Conservation (phyloP, 176 grass and related monocot species). For the Eleusine indica region DNA sequence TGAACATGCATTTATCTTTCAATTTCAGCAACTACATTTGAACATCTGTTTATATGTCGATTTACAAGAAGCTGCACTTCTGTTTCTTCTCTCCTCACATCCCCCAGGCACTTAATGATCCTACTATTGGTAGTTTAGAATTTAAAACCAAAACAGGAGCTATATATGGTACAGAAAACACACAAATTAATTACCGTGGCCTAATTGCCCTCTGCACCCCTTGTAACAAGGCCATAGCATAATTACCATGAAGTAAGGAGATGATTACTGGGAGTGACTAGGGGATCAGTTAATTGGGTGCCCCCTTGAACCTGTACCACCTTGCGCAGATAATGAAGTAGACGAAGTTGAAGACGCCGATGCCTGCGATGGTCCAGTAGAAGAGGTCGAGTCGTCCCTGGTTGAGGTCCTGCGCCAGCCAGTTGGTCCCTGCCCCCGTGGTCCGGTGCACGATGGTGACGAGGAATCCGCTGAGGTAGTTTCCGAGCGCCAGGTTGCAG, state of each 20-base stretch:
- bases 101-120: not conserved
- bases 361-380: slow-evolving; percentile 81
- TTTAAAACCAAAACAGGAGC: slow-evolving; percentile 15
- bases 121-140: slow-evolving; percentile 27
- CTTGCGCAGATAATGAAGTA: slow-evolving; percentile 80
- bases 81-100: slow-evolving; percentile 32
- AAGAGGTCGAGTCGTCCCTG: slow-evolving; percentile 81
- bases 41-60: slow-evolving; percentile 20
- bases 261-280: not conserved
- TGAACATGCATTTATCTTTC: not conserved
- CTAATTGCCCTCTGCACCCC: slow-evolving; percentile 9
- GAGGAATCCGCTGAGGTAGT: slow-evolving; percentile 89
- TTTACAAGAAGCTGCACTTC: slow-evolving; percentile 47
- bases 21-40: not conserved
- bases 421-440: slow-evolving; percentile 55
- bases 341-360: slow-evolving; percentile 83
- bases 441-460: slow-evolving; percentile 64
- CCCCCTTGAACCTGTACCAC: slow-evolving; percentile 95
- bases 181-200: slow-evolving; percentile 32
- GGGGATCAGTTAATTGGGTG: slow-evolving; percentile 35
- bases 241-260: not conserved
- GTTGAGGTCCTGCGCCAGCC: slow-evolving; percentile 92
- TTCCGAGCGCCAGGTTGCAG: slow-evolving; percentile 78
- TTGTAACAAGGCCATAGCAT: not conserved
- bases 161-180: slow-evolving; percentile 19